Evolutionary conservation across 1,139 yeast species (phyloP), one percentile per base, ranked within the genome.

Genomic region (Pichia sp.): DNA sequence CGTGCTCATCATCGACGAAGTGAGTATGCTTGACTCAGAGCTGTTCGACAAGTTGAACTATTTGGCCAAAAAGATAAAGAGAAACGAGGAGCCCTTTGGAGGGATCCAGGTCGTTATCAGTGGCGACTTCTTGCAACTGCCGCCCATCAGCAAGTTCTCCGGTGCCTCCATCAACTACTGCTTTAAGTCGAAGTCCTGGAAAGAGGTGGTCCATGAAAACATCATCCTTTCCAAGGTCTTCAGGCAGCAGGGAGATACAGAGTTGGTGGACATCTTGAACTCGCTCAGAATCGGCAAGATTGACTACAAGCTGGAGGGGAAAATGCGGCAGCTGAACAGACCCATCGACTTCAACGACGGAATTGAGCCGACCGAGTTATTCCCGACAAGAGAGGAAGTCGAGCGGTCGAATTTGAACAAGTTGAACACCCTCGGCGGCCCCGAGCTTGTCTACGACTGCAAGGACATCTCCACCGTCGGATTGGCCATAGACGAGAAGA

Each of bases 101-200:
- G 96, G 96, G 0, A 83, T 89, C 46, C 96, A 89, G 67, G 64
- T 89, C 12, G 79, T 89, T 12, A 69, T 86, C 31, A 84, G 93
- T 2, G 96, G 96, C 20, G 96, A 89, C 67, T 89, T 89, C 65
- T 88, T 83, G 68, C 96, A 89, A 69, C 72, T 89, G 55, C 96
- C 96, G 1, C 96, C 96, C 0, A 95, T 91, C 6, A 73, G 78
- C 30, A 52, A 48, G 17, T 4, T n/a, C n/a, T 53, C 48, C n/a
- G n/a, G 49, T 12, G 60, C 64, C 6, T 68, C 70, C 36, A 45
- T 56, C 6, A 51, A 56, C 34, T 84, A 80, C 58, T 83, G 86
- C 64, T 87, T 85, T 66, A 83, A 84, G 62, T 74, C 84, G 29
- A 64, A 70, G 4, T 71, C 79, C 24, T 87, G 93, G 93, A 69